Base-by-base conservation (phyloP, 1,139 yeast genomes). In the Scheffersomyces parashehatae region DNA sequence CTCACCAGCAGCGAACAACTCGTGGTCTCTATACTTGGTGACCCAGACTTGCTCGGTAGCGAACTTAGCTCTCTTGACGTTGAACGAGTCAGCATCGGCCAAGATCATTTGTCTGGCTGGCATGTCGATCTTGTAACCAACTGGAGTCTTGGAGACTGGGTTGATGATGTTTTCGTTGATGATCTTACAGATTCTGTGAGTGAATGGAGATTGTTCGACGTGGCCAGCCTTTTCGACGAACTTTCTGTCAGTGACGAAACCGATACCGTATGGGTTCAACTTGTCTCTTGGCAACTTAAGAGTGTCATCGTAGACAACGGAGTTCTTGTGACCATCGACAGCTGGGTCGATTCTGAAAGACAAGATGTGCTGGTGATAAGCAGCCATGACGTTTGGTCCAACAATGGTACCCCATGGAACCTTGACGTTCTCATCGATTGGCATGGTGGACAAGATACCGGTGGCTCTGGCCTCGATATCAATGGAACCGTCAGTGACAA, bases 291-390 rank as follows among this genome's bases (percentile, higher is more conserved):
- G 87, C 70, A 85, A 72, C 59, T 81, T 80, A 48, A 77, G 80
- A 41, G 85, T 83, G 62, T 88, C 96, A 59, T 85, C 90, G 55
- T 79, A 84, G 44, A 81, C 83, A 48, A 85, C 88, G 9, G 95
- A 73, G 73, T 88, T 88, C 56, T 82, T 75, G 67, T 87, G 88
- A 55, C 96, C 96, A 59, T 88, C 96, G 42, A 88, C 64, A 44
- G 95, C 90, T 36, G 96, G 91, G 67, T 88, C 96, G 57, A 88
- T 82, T 74, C 96, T 83, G 68, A 88, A 83, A 11, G 88, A 82
- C 62, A 88, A 77, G 56, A 88, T 76, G 68, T 88, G 96, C 75
- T 88, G 96, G 67, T 88, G 96, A 68, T 85, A 85, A 31, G 95
- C 85, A 42, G 96, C 96, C 79, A 87, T 77, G 46, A 85, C 93